Percentiles rank a stretch among this genome's conserved stretches.
Conservation (phyloP, 192 early-diverging fungal species). For the Coemansia javaensis region DNA sequence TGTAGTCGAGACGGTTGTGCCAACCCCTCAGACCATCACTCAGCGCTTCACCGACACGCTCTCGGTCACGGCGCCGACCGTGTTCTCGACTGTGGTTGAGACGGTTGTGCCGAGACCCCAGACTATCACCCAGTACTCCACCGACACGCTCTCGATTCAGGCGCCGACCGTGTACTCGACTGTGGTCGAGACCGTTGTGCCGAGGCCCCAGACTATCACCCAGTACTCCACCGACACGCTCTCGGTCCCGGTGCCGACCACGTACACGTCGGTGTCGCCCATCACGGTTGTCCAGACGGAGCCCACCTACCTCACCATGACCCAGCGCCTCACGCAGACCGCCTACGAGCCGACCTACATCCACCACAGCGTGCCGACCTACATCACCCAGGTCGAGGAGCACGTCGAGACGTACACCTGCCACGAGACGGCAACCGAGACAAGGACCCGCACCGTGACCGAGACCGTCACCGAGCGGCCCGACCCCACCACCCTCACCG, state of each 20-base stretch:
- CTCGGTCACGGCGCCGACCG: too few relatives aligned
- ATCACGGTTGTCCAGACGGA: constrained; percentile 18
- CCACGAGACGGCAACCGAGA: constrained; percentile 6
- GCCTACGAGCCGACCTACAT: constrained; percentile 24
- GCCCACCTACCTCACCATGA: constrained; percentile 29
- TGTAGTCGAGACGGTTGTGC: too few relatives aligned
- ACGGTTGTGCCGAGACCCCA: too few relatives aligned
- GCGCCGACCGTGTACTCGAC: constrained; percentile 35
- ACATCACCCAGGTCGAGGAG: constrained; percentile 25
- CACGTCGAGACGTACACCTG: constrained; percentile 12
- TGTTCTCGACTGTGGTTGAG: too few relatives aligned
- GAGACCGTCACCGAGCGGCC: background rate
- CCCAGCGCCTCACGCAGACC: constrained; percentile 26
- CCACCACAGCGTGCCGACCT: constrained; percentile 31
- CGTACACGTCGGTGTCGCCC: constrained; percentile 10
- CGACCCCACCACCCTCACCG: too few relatives aligned
- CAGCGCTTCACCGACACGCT: too few relatives aligned
- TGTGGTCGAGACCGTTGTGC: constrained; percentile 12
- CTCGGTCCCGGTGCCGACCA: constrained; percentile 14
- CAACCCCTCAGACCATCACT: too few relatives aligned
- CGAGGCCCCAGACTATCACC: constrained; percentile 19
- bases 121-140: too few relatives aligned
- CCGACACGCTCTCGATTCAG: too few relatives aligned
- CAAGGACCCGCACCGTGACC: constrained; percentile 1
- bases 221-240: constrained; percentile 26